Base-by-base conservation (phyloP, 1,139 yeast species). In the Taphrina populina region DNA sequence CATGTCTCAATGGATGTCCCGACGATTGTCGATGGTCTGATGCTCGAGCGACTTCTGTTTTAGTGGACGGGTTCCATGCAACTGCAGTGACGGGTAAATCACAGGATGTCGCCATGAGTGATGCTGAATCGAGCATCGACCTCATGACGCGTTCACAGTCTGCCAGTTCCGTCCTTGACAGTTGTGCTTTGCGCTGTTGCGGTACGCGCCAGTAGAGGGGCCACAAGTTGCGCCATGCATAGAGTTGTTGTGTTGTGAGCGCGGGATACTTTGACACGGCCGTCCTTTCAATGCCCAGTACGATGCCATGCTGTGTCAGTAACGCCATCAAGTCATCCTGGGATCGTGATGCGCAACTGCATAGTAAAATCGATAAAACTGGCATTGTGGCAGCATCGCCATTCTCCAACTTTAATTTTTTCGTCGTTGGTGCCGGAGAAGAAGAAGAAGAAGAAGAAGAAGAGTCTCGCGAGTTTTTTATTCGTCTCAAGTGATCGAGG, bases 1-100 rank as follows among this genome's bases (percentile, higher is more conserved):
- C 79, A 66, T 92, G 98, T 29, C 76, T 72, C 20, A 83, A 71
- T 0, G 88, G 86, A 59, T 77, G 71, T 30, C 69, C 64, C 8
- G 64, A 58, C 0, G 60, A 47, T 1, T 63, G 59, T 29, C 84
- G 67, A 4, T 61, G 56, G 63, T 80, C 86, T 1, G 59, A 37
- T 0, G 71, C 63, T 0, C 71, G 58, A 0, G 76, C 70, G 30
- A 76, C 63, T 0, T 75, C 67, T 26, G 64, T 61, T 35, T 73
- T 71, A 0, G 67, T 68, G 3, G 46, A 61, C 0, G 81, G 81
- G 61, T 81, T 79, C 7, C 79, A 80, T 52, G 81, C 73, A 4
- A 76, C 62, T 0, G 81, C 74, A 1, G 73, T 74, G 0, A 76
- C 66, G 0, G 80, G 78, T 1, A 68, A 52, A 27, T 66, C 62